Conservation (phyloP, 805 yeast species). For the Clavispora santaluciae region DNA sequence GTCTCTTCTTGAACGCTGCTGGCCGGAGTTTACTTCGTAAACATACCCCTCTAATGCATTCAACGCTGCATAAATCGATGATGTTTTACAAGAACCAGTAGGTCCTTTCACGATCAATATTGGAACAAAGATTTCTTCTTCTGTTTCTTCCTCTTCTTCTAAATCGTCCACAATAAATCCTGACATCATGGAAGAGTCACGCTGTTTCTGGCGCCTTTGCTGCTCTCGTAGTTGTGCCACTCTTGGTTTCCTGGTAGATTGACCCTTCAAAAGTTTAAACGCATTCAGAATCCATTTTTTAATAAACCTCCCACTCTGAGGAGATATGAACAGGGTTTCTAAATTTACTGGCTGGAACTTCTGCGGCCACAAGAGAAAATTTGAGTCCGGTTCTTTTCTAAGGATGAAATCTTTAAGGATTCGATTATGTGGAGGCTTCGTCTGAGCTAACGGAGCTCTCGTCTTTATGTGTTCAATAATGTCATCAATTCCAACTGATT, state of each 20-base stretch:
- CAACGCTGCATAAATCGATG: constrained; percentile 65
- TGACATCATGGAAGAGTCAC: constrained; percentile 18
- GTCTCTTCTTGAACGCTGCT: constrained; percentile 67
- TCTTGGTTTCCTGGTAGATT: constrained; percentile 30
- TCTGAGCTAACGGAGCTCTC: constrained; percentile 9
- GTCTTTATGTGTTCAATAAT: neutral
- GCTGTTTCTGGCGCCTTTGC: constrained; percentile 16
- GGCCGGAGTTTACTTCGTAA: constrained; percentile 77
- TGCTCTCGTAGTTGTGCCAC: constrained; percentile 24
- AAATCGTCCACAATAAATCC: constrained; percentile 37
- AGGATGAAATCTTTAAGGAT: constrained; percentile 9
- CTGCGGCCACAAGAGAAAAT: constrained; percentile 35
- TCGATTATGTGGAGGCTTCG: constrained; percentile 6
- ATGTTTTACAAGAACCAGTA: constrained; percentile 73
- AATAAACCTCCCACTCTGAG: constrained; percentile 18
- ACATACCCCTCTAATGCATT: constrained; percentile 62
- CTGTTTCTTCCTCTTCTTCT: constrained; percentile 23
- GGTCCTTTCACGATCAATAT: constrained; percentile 66
- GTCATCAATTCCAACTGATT: neutral
- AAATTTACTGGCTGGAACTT: constrained; percentile 36
- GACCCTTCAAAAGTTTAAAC: constrained; percentile 27
- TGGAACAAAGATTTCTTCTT: constrained; percentile 49
- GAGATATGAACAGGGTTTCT: constrained; percentile 31
- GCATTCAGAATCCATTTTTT: constrained; percentile 39
- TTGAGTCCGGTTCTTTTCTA: neutral